Conservation (phyloP, 2,329 filamentous ascomycete species). For the Beauveria bassiana region DNA sequence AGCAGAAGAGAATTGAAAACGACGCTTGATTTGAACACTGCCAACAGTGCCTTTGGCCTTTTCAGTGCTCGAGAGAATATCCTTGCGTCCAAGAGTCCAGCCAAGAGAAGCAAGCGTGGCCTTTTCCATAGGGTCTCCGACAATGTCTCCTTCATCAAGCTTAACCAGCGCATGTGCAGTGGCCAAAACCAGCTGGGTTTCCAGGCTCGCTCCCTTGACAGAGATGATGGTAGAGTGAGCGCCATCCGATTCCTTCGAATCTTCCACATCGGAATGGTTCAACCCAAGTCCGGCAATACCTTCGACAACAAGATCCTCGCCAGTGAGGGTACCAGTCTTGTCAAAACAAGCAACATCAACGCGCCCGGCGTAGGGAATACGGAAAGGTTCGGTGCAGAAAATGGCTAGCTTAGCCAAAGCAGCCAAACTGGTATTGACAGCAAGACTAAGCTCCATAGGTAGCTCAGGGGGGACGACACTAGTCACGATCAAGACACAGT, state of each 20-base stretch:
- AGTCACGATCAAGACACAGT: conserved; percentile 95
- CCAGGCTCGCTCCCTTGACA: conserved; percentile 61
- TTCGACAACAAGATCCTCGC: conserved; percentile 93
- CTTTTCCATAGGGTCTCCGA: conserved; percentile 98
- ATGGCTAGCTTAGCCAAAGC: conserved; percentile 93
- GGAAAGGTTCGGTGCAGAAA: conserved; percentile 97
- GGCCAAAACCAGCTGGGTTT: conserved; percentile 88
- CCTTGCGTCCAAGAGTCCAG: conserved; percentile 87
- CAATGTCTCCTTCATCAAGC: conserved; percentile 91
- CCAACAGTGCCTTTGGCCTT: conserved; percentile 41
- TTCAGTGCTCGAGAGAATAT: conserved; percentile 61
- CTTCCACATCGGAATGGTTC: conserved; percentile 56
- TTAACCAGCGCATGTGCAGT: conserved; percentile 94
- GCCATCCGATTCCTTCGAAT: conserved; percentile 64
- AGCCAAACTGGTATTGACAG: conserved; percentile 94
- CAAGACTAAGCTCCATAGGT: conserved; percentile 94
- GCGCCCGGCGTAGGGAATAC: conserved; percentile 91
- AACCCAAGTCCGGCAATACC: conserved; percentile 86
- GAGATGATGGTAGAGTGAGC: conserved; percentile 73
- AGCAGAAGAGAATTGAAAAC: conserved; percentile 96
- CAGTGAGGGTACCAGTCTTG: conserved; percentile 94
- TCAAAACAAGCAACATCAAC: conserved; percentile 97
- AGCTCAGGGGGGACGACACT: conserved; percentile 97
- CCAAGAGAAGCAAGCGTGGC: conserved; percentile 83
- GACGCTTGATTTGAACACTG: conserved; percentile 85